Evolutionary conservation across 2,329 filamentous ascomycete species (phyloP).

Genomic region (Rosellinia necatrix): DNA sequence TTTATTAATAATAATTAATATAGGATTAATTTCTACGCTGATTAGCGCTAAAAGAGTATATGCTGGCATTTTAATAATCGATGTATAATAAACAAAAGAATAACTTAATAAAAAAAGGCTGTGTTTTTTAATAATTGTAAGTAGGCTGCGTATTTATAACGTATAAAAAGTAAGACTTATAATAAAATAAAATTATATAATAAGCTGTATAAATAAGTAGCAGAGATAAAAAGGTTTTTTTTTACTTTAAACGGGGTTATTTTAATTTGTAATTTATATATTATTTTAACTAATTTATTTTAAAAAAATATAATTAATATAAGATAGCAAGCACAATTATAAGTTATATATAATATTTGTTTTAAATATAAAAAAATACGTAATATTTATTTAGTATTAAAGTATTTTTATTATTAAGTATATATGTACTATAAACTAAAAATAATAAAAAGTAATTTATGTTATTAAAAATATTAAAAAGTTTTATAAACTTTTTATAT

Average conservation of each 20-base stretch:
- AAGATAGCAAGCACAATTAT: background rate
- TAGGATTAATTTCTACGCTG: no score
- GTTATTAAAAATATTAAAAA: no score
- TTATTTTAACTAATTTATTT: no score
- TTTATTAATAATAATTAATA: background rate
- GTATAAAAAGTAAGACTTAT: no score
- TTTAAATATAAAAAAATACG: background rate
- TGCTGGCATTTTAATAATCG: background rate
- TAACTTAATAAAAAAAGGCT: background rate
- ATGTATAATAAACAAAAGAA: background rate
- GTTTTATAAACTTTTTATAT: no score
- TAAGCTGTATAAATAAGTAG: background rate
- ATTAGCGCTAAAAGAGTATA: no score
- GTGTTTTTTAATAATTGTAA: no score
- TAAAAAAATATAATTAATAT: background rate
- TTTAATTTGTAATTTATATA: background rate
- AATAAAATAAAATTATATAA: background rate
- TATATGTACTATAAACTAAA: background rate
- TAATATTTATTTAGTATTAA: background rate
- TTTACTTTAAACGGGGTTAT: background rate
- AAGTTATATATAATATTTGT: no score
- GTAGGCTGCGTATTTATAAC: no score
- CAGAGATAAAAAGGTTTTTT: background rate
- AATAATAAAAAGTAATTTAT: background rate
- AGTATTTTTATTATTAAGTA: background rate